Base-by-base conservation (phyloP, 257 asterid species). In the Haberlea rhodopensis region DNA sequence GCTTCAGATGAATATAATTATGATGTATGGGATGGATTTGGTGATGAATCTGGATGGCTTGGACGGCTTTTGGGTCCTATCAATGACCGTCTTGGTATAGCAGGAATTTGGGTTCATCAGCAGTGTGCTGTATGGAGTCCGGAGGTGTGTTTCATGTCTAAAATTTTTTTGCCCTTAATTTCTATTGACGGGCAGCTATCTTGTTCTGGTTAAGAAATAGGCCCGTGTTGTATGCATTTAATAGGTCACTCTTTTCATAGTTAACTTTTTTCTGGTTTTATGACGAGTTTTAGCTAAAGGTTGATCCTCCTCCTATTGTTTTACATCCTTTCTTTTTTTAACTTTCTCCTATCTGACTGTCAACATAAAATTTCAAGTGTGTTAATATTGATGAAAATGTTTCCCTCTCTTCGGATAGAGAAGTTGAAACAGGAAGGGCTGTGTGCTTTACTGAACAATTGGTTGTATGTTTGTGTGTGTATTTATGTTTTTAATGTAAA, bases 51-150 rank as follows among this genome's bases (percentile, higher is more conserved):
- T 71, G 87, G 87, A 62, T 94, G 99, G 99, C 92, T 90, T 76
- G 99, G 99, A 56, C 91, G 92, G 73, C 96, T 90, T 19, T 72
- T 94, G 75, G 99, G 99, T 59, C 99, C 99, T 27, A 85, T 94
- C 54, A 90, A 90, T 71, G 97, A 94, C 72, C 92, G 95, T 16
- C 85, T 80, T 68, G 99, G 99, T 49, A 90, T 94, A 71, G 99
- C 99, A 27, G 92, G 97, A 64, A 87, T 94, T 72, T 94, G 97
- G 97, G 97, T 94, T 69, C 99, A 94, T 79, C 99, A 94, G 75
- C 97, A 86, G 60, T 94, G 99, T 86, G 99, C 99, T 69, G 99
- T 94, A 21, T 94, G 99, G 99, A 94, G 99, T 80, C 99, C 99
- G 9, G 99, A 94, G 96, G 99, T 94, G 75, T 79, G 80, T 21